A percentile compares a stretch with the other conserved stretches of the same genome.
Conservation (phyloP, 495 filamentous ascomycete genomes). For the Polyplosphaeria fusca region DNA sequence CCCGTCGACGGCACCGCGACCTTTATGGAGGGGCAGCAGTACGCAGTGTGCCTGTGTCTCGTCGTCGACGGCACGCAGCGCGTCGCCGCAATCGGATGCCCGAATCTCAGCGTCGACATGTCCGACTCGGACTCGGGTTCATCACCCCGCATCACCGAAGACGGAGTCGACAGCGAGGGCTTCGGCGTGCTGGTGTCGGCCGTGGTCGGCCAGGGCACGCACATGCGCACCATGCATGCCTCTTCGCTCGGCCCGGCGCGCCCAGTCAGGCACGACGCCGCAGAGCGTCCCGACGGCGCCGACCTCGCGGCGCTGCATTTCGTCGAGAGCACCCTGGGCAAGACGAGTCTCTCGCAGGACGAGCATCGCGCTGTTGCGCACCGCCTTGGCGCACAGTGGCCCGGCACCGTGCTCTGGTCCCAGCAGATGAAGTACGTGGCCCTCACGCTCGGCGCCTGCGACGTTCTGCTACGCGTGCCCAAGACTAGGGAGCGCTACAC, state of each 20-base stretch:
- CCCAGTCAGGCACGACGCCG: conserved; percentile 37
- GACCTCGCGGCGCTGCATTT: conserved; percentile 46
- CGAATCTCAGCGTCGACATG: conserved; percentile 47
- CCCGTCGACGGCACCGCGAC: conserved; percentile 71
- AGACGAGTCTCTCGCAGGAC: conserved; percentile 45
- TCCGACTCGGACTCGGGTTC: conserved; percentile 4
- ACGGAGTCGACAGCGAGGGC: conserved; percentile 49
- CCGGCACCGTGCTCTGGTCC: conserved; percentile 57
- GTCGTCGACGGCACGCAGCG: conserved; percentile 49
- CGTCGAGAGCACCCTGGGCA: conserved; percentile 45
- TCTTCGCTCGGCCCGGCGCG: conserved; percentile 41
- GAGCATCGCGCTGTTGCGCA: conserved; percentile 51
- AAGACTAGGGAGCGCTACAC: conserved; percentile 31
- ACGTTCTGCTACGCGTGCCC: conserved; percentile 62
- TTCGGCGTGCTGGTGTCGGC: conserved; percentile 57
- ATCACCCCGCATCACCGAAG: conserved; percentile 44
- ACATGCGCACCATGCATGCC: conserved; percentile 48
- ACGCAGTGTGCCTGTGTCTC: conserved; percentile 60
- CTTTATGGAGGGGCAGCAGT: conserved; percentile 61
- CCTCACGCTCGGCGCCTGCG: conserved; percentile 57
- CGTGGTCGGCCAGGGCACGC: conserved; percentile 55
- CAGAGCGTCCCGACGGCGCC: not conserved
- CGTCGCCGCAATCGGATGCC: conserved; percentile 55
- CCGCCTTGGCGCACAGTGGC: conserved; percentile 48
- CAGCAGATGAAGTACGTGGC: conserved; percentile 64